Evolutionary conservation across 2,329 filamentous ascomycete genomes (phyloP).

Genomic region (Aspergillus sp.): DNA sequence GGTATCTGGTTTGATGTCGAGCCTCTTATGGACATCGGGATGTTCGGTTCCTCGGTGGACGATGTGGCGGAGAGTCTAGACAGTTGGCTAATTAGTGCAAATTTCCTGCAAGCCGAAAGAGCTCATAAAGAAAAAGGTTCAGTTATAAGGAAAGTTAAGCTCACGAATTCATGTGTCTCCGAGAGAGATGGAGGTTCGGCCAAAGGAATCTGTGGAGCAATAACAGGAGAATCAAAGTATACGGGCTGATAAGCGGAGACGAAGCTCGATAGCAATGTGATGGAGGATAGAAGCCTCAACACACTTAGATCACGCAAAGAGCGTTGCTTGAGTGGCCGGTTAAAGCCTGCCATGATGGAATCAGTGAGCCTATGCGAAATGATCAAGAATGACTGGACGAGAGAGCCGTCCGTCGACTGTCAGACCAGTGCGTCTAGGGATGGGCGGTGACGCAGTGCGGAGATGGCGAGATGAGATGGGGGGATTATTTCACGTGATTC

Average conservation of each 20-base stretch:
- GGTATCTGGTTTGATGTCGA: constrained; percentile 63
- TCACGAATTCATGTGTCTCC: constrained; percentile 34
- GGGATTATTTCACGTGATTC: too few relatives aligned
- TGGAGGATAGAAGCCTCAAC: constrained; percentile 15
- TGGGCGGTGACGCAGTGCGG: constrained; percentile 21
- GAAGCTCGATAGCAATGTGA: constrained; percentile 14
- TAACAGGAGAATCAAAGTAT: constrained; percentile 24
- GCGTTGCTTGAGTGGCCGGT: constrained; percentile 10
- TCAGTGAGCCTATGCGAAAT: constrained; percentile 2
- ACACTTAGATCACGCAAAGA: constrained; percentile 9
- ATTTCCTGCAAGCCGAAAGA: too few relatives aligned
- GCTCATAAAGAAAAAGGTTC: not conserved
- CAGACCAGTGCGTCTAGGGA: too few relatives aligned
- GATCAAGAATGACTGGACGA: too few relatives aligned
- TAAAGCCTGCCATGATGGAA: constrained; percentile 17
- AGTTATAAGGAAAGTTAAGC: constrained; percentile 1
- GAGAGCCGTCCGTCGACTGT: too few relatives aligned
- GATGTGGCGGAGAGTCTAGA: constrained; percentile 67
- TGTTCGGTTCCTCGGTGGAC: constrained; percentile 84
- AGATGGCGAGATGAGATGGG: constrained; percentile 1
- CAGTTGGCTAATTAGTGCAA: too few relatives aligned
- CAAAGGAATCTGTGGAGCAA: constrained; percentile 30
- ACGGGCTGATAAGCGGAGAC: constrained; percentile 17
- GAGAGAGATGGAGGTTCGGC: constrained; percentile 13
- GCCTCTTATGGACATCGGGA: constrained; percentile 69